A percentile compares a stretch with the other conserved stretches of the same genome.
These are phyloP conservation scores for Melampsora allii-populina DNA, from an alignment of 1,284 basidiomycete species.

Conservation along the genomic window DNA sequence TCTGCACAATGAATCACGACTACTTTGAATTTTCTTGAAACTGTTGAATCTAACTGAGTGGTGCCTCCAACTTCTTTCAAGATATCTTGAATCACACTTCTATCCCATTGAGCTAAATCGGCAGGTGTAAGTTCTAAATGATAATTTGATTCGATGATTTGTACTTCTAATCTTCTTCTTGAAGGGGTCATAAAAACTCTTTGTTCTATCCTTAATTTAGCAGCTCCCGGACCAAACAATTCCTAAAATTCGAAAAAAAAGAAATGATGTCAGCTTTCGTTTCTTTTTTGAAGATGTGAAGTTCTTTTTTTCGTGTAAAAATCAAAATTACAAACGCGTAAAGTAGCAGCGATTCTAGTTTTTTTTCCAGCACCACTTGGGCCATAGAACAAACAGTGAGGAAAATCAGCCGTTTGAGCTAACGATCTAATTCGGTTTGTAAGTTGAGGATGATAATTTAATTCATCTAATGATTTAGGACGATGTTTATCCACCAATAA, in stretches of 20 bases:
- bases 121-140: slow-evolving; percentile 98
- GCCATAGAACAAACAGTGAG: slow-evolving; percentile 96
- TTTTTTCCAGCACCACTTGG: slow-evolving; percentile 98
- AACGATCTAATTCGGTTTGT: slow-evolving; percentile 48
- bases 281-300: background rate
- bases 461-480: slow-evolving; percentile 20
- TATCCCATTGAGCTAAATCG: slow-evolving; percentile 93
- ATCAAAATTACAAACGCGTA: slow-evolving; percentile 15
- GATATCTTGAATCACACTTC: slow-evolving; percentile 93
- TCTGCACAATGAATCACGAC: slow-evolving; percentile 99
- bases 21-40: slow-evolving; percentile 97
- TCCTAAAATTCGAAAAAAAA: slow-evolving; percentile 64
- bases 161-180: slow-evolving; percentile 91
- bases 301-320: no score
- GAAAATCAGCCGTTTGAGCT: slow-evolving; percentile 72
- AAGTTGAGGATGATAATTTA: slow-evolving; percentile 27
- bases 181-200: slow-evolving; percentile 92
- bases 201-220: slow-evolving; percentile 98
- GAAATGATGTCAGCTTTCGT: background rate
- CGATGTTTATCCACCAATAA: slow-evolving; percentile 42
- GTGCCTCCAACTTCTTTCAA: slow-evolving; percentile 99
- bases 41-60: slow-evolving; percentile 93
- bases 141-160: slow-evolving; percentile 94
- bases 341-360: slow-evolving; percentile 70
- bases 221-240: slow-evolving; percentile 85